Conservation (phyloP, 2,329 filamentous ascomycete species). For the Fusarium coffeatum region DNA sequence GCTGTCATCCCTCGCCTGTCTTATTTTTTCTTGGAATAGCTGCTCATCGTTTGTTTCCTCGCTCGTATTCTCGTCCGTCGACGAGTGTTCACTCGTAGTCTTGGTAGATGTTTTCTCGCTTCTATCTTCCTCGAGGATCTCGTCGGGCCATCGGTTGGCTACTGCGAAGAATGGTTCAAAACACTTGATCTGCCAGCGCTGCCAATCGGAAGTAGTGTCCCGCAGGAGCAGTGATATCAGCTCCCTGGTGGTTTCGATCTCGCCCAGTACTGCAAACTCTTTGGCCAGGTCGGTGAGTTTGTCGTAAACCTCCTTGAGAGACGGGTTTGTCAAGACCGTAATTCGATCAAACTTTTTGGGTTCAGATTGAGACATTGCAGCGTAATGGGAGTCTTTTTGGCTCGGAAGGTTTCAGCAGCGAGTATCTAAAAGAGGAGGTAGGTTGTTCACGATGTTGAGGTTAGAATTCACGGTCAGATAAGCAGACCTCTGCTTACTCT, state of each 20-base stretch:
- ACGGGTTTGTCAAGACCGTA: slow-evolving; percentile 6
- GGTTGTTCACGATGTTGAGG: background rate
- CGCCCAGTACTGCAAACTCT: slow-evolving; percentile 38
- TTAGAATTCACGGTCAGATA: background rate
- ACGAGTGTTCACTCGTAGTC: background rate
- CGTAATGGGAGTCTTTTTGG: background rate
- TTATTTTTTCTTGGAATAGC: background rate
- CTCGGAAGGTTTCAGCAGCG: background rate
- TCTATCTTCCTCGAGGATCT: slow-evolving; percentile 16
- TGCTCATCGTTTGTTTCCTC: background rate
- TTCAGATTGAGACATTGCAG: background rate
- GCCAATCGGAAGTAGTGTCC: slow-evolving; percentile 35
- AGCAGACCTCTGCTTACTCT: background rate
- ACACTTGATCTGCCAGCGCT: slow-evolving; percentile 1
- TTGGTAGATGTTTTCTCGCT: background rate
- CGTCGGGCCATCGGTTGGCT: slow-evolving; percentile 27
- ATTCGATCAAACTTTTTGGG: slow-evolving; percentile 24
- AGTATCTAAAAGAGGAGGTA: background rate
- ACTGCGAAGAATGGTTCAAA: slow-evolving; percentile 36
- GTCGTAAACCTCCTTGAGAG: slow-evolving; percentile 18
- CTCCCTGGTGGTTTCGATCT: slow-evolving; percentile 17
- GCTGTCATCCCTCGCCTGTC: background rate
- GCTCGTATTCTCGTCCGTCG: background rate
- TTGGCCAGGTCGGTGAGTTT: slow-evolving; percentile 22
- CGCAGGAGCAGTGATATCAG: slow-evolving; percentile 35